Conservation (phyloP, 2,329 filamentous ascomycete genomes). For the Atkinsonella hypoxylon region DNA sequence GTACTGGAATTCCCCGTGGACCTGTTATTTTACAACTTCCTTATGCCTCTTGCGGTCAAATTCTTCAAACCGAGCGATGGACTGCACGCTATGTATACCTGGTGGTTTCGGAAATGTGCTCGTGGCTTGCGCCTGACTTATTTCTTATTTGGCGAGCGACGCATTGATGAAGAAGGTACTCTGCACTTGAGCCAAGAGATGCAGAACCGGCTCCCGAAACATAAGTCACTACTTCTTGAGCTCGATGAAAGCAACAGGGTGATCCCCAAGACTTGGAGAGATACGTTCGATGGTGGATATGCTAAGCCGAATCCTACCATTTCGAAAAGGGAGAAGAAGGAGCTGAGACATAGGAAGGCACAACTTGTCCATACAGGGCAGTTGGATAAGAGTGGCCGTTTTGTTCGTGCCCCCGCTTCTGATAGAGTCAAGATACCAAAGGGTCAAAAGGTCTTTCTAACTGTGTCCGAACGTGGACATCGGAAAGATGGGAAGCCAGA, state of each 20-base stretch:
- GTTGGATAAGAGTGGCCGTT: slow-evolving; percentile 61
- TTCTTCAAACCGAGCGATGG: slow-evolving; percentile 78
- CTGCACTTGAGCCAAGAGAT: slow-evolving; percentile 33
- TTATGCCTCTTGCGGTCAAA: slow-evolving; percentile 78
- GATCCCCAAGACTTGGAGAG: slow-evolving; percentile 44
- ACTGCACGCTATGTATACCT: slow-evolving; percentile 75
- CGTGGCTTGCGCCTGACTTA: slow-evolving; percentile 69
- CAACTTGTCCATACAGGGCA: slow-evolving; percentile 36
- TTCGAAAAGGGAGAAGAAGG: slow-evolving; percentile 22
- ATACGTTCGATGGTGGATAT: slow-evolving; percentile 37
- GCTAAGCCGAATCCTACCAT: slow-evolving; percentile 29
- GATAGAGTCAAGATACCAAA: slow-evolving; percentile 93
- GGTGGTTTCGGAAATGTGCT: slow-evolving; percentile 92
- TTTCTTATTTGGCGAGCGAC: slow-evolving; percentile 83
- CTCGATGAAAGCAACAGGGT: slow-evolving; percentile 30
- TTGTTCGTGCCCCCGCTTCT: slow-evolving; percentile 84
- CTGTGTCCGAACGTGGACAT: slow-evolving; percentile 53
- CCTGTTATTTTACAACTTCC: slow-evolving; percentile 89
- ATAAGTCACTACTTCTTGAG: slow-evolving; percentile 34
- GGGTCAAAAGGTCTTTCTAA: slow-evolving; percentile 66
- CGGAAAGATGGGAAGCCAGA: slow-evolving; percentile 45
- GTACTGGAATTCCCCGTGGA: slow-evolving; percentile 92
- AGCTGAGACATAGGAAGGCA: slow-evolving; percentile 28
- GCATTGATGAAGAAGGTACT: slow-evolving; percentile 68
- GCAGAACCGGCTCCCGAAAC: slow-evolving; percentile 21